Conservation (phyloP, 148 eudicot species). For the Vaccinium myrtillus region DNA sequence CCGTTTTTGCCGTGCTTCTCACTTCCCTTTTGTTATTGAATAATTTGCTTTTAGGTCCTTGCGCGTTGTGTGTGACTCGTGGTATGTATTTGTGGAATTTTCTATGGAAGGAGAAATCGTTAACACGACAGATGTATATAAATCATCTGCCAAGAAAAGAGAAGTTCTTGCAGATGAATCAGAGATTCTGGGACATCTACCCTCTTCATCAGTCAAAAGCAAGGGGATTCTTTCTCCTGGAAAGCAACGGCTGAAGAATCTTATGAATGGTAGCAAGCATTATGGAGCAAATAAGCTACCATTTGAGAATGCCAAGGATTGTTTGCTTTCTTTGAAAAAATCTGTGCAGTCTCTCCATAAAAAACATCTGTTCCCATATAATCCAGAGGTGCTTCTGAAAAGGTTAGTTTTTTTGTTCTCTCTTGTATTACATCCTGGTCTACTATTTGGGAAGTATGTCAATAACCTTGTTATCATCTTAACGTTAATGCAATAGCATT, state of each 20-base stretch:
- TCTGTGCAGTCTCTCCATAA: slow-evolving; percentile 58
- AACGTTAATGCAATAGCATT: neutral
- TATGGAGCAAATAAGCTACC: slow-evolving; percentile 23
- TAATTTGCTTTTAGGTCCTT: slow-evolving; percentile 47
- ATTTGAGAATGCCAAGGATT: slow-evolving; percentile 51
- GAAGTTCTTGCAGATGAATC: slow-evolving; percentile 27
- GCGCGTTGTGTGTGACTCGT: slow-evolving; percentile 69
- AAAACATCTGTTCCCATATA: slow-evolving; percentile 79
- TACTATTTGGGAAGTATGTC: neutral
- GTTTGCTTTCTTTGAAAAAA: slow-evolving; percentile 61
- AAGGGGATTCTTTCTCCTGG: slow-evolving; percentile 15
- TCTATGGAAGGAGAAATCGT: slow-evolving; percentile 23
- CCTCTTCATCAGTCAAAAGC: slow-evolving; percentile 21
- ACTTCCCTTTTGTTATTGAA: neutral
- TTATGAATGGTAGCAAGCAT: slow-evolving; percentile 17
- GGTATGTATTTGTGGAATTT: slow-evolving; percentile 52
- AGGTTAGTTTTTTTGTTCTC: slow-evolving; percentile 39
- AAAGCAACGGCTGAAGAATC: slow-evolving; percentile 21
- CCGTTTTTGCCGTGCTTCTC: neutral
- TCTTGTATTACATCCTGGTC: neutral
- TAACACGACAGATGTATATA: slow-evolving; percentile 3
- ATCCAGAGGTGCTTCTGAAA: slow-evolving; percentile 75
- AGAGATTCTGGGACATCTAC: slow-evolving; percentile 18
- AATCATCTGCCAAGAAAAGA: slow-evolving; percentile 42
- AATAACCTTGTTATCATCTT: neutral